Evolutionary conservation across 805 yeast genomes (phyloP), one percentile per base, ranked within the genome.

Genomic region (Kluyveromyces siamensis): DNA sequence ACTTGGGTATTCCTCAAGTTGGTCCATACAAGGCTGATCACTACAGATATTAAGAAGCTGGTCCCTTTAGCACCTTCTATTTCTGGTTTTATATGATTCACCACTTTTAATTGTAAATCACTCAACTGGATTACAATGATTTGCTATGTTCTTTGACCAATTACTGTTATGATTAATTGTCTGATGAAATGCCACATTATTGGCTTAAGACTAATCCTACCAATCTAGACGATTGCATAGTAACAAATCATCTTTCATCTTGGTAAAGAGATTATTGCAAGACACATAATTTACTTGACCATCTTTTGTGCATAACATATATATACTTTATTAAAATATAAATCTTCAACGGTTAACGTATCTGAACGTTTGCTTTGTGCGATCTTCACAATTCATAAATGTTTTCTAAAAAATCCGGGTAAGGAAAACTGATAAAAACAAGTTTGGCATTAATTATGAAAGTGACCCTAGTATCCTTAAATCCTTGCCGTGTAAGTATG

Each of bases 11-110:
- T 62, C 91, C 96, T 67, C 69, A 71, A 64, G 85, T 83, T 72
- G 99, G 99, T 79, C 99, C 99, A 65, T 91, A 66, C 95, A 91
- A 91, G 84, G 84, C 96, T 67, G 97, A 91, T 65, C 87, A 84
- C 78, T 91, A 91, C 95, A 87, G 97, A 79, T 91, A 91, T 79
- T 91, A 87, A 75, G 59, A 21, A 41, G n/a, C 36, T 41, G 36
- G 27, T 41, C 25, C 35, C 35, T 30, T 33, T 43, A 8, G 9
- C 10, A 46, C 38, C 36, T 36, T 16, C 30, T 43, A n/a, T n/a
- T 18, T 19, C 33, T 19, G 27, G 18, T 25, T 19, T 40, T 40
- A 16, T 19, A 37, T 37, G 21, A 16, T 4, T 37, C 40, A 16
- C 18, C 18, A 19, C 17, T 37, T n/a, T n/a, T n/a, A 17, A 37